A percentile compares a stretch with the other conserved stretches of the same genome.
These are phyloP conservation scores for Cercospora berteroae DNA, from an alignment of 2,329 filamentous ascomycete genomes.

Conservation along the genomic window DNA sequence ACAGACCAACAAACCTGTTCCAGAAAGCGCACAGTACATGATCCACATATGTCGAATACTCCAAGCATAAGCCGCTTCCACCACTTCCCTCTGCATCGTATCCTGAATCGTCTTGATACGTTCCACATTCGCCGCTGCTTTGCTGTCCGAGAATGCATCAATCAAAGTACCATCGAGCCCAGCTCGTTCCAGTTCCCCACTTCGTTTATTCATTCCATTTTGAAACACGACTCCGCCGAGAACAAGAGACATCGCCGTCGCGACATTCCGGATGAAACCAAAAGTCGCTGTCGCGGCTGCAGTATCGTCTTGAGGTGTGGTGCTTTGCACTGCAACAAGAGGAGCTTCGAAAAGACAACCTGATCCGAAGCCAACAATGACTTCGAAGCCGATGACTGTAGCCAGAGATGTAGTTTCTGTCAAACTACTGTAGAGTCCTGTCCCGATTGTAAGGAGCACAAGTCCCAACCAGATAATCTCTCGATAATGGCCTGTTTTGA, in stretches of 20 bases:
- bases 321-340: slow-evolving; percentile 56
- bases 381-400: slow-evolving; percentile 46
- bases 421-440: slow-evolving; percentile 49
- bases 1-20: slow-evolving; percentile 43
- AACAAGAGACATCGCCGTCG: slow-evolving; percentile 50
- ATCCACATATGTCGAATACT: slow-evolving; percentile 53
- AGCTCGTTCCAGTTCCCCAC: slow-evolving; percentile 14
- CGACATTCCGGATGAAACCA: slow-evolving; percentile 48
- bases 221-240: slow-evolving; percentile 54
- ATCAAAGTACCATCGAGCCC: slow-evolving; percentile 34
- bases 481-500: slow-evolving; percentile 51
- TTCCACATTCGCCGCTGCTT: slow-evolving; percentile 50
- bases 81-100: slow-evolving; percentile 39
- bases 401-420: slow-evolving; percentile 20
- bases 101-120: slow-evolving; percentile 44
- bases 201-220: slow-evolving; percentile 39
- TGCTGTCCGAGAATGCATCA: slow-evolving; percentile 41
- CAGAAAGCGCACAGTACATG: slow-evolving; percentile 47
- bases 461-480: slow-evolving; percentile 49
- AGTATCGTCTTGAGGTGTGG: slow-evolving; percentile 46
- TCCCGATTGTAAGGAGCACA: slow-evolving; percentile 46
- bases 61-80: slow-evolving; percentile 49
- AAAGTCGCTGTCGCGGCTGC: slow-evolving; percentile 55
- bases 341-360: slow-evolving; percentile 56
- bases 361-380: slow-evolving; percentile 52